These are phyloP conservation scores for Lepiota venenata DNA, from an alignment of 768 basidiomycete genomes.

Conservation along the genomic window DNA sequence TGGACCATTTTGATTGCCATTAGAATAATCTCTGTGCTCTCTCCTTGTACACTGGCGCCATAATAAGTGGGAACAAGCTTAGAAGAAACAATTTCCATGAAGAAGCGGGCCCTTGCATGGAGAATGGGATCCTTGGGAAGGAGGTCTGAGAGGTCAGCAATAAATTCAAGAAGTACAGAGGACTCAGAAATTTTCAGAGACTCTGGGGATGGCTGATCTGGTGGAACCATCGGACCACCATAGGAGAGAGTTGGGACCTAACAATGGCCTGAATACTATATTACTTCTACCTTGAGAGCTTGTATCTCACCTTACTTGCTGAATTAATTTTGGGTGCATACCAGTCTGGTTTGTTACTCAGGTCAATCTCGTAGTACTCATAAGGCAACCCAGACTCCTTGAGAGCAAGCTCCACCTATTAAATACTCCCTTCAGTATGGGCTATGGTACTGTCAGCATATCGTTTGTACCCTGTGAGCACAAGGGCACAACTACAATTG, in stretches of 20 bases:
- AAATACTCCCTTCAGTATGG: not conserved
- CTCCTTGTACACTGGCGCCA: slow-evolving; percentile 34
- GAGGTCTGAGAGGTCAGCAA: slow-evolving; percentile 58
- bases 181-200: slow-evolving; percentile 64
- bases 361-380: slow-evolving; percentile 54
- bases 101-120: slow-evolving; percentile 60
- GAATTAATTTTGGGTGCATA: slow-evolving; percentile 64
- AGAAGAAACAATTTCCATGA: slow-evolving; percentile 51
- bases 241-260: slow-evolving; percentile 60
- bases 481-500: slow-evolving; percentile 49
- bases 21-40: slow-evolving; percentile 37
- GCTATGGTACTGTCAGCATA: not conserved
- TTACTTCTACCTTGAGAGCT: not conserved
- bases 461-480: slow-evolving; percentile 46
- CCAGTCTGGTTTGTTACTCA: slow-evolving; percentile 67
- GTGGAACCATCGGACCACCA: slow-evolving; percentile 54
- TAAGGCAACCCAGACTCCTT: slow-evolving; percentile 48
- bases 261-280: not conserved
- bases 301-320: slow-evolving; percentile 50
- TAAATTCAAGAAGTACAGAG: slow-evolving; percentile 61
- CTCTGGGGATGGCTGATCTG: slow-evolving; percentile 55
- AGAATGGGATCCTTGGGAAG: slow-evolving; percentile 53
- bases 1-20: slow-evolving; percentile 46
- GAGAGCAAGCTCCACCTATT: slow-evolving; percentile 58
- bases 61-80: slow-evolving; percentile 39